These are phyloP conservation scores for Tulasnella sp. DNA, from an alignment of 768 basidiomycete species.

Conservation along the genomic window DNA sequence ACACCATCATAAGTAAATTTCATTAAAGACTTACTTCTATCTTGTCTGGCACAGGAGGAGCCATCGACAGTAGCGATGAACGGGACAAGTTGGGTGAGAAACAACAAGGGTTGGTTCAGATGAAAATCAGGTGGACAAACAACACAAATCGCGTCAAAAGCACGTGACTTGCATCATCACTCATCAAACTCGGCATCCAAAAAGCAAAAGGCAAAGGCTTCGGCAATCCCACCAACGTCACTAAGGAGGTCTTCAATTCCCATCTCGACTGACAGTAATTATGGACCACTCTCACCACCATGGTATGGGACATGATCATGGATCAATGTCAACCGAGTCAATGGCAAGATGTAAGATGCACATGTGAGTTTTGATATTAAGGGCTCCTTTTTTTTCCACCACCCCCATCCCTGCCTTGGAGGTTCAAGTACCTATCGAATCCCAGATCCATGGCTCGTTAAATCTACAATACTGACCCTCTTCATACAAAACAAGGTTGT, in stretches of 20 bases:
- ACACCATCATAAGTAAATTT: not conserved
- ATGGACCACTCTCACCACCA: conserved; percentile 17
- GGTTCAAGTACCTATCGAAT: too few relatives aligned
- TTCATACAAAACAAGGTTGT: conserved; percentile 5
- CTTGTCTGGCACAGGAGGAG: conserved; percentile 19
- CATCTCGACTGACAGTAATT: not conserved
- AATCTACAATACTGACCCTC: not conserved
- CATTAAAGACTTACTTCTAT: conserved; percentile 12
- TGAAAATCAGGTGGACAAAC: too few relatives aligned
- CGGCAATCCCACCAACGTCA: too few relatives aligned
- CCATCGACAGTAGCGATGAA: conserved; percentile 8
- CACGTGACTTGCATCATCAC: too few relatives aligned
- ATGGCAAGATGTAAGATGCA: conserved; percentile 8
- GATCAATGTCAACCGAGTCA: conserved; percentile 22
- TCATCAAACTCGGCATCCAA: too few relatives aligned
- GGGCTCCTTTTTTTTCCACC: conserved; percentile 60
- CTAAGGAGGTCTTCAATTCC: not conserved
- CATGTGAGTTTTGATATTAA: conserved; percentile 19
- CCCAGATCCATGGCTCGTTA: too few relatives aligned
- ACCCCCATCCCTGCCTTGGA: not conserved
- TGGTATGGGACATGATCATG: conserved; percentile 65
- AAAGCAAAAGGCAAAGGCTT: too few relatives aligned
- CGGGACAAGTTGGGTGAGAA: too few relatives aligned
- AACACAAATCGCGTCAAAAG: too few relatives aligned
- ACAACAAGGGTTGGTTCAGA: too few relatives aligned